These are phyloP conservation scores for Centaurea solstitialis DNA, from an alignment of 129 eudicot genomes.

Conservation along the genomic window DNA sequence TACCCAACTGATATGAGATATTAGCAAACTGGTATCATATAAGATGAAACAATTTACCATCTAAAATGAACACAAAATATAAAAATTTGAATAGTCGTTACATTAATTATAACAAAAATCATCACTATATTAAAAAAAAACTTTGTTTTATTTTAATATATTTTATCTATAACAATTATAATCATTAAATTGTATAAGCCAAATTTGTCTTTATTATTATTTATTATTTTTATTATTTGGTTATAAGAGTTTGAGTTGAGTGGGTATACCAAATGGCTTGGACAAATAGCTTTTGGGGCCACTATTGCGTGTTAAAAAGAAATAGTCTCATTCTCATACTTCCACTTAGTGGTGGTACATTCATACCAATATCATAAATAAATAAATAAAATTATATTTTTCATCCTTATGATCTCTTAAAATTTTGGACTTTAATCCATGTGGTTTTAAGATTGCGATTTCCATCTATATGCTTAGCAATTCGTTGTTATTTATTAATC, in stretches of 20 bases:
- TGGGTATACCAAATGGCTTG: constrained; percentile 30
- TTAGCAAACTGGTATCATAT: neutral
- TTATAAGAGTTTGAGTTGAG: constrained; percentile 18
- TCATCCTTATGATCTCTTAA: neutral
- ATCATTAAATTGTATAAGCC: neutral
- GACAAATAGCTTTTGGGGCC: constrained; percentile 29
- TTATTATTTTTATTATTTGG: neutral
- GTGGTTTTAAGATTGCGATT: neutral
- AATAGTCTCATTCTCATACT: constrained; percentile 1
- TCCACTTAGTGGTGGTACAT: constrained; percentile 26
- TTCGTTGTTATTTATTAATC: neutral
- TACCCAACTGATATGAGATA: too few species aligned
- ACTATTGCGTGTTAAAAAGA: constrained; percentile 11
- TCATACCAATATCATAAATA: constrained; percentile 12
- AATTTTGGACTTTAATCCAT: too few species aligned
- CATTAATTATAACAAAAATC: neutral
- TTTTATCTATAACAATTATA: neutral
- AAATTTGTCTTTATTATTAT: neutral
- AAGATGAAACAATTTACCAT: neutral
- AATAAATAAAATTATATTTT: neutral
- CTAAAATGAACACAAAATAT: neutral
- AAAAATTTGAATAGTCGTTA: too few species aligned
- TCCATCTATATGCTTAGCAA: neutral
- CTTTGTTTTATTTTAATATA: neutral
- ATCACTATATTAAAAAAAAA: neutral